Conservation (phyloP, 306 rosid genomes). For the Lathyrus tuberosus region DNA sequence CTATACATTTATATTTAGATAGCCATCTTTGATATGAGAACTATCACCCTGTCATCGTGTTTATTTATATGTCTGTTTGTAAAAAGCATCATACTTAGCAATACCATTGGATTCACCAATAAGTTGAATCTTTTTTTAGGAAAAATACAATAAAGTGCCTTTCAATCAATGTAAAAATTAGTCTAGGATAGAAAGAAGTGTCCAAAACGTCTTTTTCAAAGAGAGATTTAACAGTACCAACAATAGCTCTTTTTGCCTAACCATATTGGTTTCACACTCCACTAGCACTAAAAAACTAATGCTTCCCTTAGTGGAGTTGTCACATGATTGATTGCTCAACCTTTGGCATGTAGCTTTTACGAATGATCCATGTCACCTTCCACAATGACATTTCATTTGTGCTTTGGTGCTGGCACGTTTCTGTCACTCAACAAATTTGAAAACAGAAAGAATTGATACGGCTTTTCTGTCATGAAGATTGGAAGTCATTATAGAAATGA, state of each 20-base stretch:
- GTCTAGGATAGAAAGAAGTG: background rate
- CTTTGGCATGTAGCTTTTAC: conserved; percentile 25
- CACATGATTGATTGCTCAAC: conserved; percentile 40
- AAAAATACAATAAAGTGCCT: background rate
- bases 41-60: background rate
- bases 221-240: background rate
- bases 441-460: background rate
- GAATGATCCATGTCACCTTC: conserved; percentile 23
- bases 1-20: background rate
- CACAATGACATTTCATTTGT: conserved; percentile 35
- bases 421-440: conserved; percentile 12
- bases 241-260: conserved; percentile 22
- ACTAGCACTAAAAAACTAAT: conserved; percentile 4
- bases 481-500: conserved; percentile 26
- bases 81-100: background rate
- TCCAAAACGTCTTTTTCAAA: background rate
- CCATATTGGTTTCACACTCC: conserved; percentile 27
- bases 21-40: background rate
- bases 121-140: background rate
- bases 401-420: conserved; percentile 9
- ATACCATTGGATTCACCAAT: background rate
- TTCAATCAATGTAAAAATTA: background rate
- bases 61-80: background rate
- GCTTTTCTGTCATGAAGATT: conserved; percentile 12
- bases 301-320: conserved; percentile 34